Evolutionary conservation across 192 early-diverging fungal genomes (phyloP), one percentile per base, ranked within the genome.

Genomic region (Backusella tarrabulga): DNA sequence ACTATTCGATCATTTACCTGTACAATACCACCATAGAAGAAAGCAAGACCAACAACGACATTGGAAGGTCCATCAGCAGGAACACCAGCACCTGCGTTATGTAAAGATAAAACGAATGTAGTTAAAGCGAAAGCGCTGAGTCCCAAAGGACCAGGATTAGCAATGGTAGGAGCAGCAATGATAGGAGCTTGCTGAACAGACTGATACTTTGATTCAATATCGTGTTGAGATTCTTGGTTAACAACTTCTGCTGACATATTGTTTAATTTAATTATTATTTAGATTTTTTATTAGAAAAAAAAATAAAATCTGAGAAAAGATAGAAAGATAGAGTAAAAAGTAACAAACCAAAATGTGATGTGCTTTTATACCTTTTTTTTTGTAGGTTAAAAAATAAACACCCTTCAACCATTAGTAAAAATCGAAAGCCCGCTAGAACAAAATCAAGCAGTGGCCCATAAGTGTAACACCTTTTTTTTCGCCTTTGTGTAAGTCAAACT

Each of bases 1-100:
- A 23, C 6, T 0, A 79, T 11, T 46, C 14, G 41, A 44, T 12
- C 11, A 17, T 34, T 72, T 79, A 79, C 81, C 84, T 95, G 93
- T 69, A 86, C 82, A 32, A 94, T 67, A 5, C 94, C 94, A 67
- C 93, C 93, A 78, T 93, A 93, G 77, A 93, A 94, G 54, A 93
- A 76, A 14, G 91, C 91, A 8, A 92, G 81, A 67, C 91, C 91
- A 11, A 90, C 69, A 21, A 92, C 89, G 36, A 94, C 82, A 21
- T 85, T 81, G 6, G 86, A 83, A 12, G 92, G 87, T 1, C 87
- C 82, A 44, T 77, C 74, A 15, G 87, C 79, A 60, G 85, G 79
- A 36, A 90, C 82, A 21, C 88, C 87, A 17, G 92, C 91, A 44
- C 89, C 92, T 23, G 89, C 84, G 72, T 93, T 94, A 80, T 90